Conservation (phyloP, 2,329 filamentous ascomycete genomes). For the Fusarium bactridioides region DNA sequence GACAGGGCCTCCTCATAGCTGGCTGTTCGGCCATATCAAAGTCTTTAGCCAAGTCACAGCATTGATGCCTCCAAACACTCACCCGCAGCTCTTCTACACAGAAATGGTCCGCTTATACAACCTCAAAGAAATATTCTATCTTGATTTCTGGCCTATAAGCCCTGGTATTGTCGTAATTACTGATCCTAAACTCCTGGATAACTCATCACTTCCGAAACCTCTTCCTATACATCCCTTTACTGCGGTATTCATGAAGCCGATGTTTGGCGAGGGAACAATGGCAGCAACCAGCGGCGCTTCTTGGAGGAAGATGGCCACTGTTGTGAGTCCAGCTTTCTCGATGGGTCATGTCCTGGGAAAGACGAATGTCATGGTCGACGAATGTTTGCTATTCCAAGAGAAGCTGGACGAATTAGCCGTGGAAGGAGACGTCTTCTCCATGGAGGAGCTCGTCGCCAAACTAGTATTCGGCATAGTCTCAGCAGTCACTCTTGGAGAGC, state of each 20-base stretch:
- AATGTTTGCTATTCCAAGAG: background rate
- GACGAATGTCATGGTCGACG: slow-evolving; percentile 1
- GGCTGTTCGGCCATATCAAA: slow-evolving; percentile 17
- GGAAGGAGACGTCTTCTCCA: slow-evolving; percentile 6
- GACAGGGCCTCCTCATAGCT: slow-evolving; percentile 21
- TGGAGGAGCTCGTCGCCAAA: slow-evolving; percentile 2
- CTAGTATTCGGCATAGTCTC: background rate
- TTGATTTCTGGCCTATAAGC: slow-evolving; percentile 19
- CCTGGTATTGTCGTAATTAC: background rate
- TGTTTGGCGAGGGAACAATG: background rate
- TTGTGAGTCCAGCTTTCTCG: slow-evolving; percentile 12
- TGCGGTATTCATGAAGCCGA: background rate
- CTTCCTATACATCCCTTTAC: slow-evolving; percentile 3
- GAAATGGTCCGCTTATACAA: slow-evolving; percentile 9
- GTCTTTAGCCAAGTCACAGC: background rate
- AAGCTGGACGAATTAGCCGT: background rate
- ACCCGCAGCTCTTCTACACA: slow-evolving; percentile 14
- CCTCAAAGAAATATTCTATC: slow-evolving; percentile 15
- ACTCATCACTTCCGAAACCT: background rate
- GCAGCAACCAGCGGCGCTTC: background rate
- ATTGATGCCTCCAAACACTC: slow-evolving; percentile 11
- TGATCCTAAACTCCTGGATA: slow-evolving; percentile 3
- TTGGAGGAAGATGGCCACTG: slow-evolving; percentile 3
- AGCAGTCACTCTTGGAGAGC: background rate
- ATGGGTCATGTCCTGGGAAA: background rate